A percentile compares a stretch with the other conserved stretches of the same genome.
Conservation (phyloP, 2,329 filamentous ascomycete species). For the Elsinoe arachidis region DNA sequence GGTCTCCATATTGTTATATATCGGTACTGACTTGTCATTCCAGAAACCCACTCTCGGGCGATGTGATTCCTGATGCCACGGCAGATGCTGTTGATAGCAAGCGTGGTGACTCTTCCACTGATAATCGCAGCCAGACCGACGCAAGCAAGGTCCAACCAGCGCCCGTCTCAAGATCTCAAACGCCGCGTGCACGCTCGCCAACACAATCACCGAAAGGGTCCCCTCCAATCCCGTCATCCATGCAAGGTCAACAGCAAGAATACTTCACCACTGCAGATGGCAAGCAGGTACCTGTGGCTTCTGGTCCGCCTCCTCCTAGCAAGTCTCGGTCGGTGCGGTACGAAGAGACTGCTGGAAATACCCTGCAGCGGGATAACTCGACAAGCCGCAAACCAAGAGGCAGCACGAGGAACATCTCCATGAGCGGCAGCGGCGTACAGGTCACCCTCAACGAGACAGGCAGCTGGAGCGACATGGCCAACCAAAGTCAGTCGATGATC, state of each 20-base stretch:
- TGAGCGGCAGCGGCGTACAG: constrained; percentile 69
- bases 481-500: constrained; percentile 67
- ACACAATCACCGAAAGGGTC: constrained; percentile 42
- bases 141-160: constrained; percentile 3
- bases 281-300: constrained; percentile 6
- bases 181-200: constrained; percentile 33
- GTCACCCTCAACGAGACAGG: constrained; percentile 83
- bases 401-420: constrained; percentile 62
- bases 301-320: constrained; percentile 4
- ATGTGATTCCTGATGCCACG: not conserved
- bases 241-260: constrained; percentile 17
- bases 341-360: constrained; percentile 19
- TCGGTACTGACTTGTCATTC: not conserved
- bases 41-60: constrained; percentile 15
- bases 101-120: constrained; percentile 7
- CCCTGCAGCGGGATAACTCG: constrained; percentile 23
- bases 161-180: constrained; percentile 29
- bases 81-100: constrained; percentile 8
- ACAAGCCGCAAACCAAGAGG: constrained; percentile 42
- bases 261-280: constrained; percentile 20
- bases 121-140: not conserved
- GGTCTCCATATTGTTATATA: not conserved
- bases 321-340: constrained; percentile 23
- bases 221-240: constrained; percentile 32
- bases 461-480: constrained; percentile 84